A percentile compares a stretch with the other conserved stretches of the same genome.
These are phyloP conservation scores for Laetiporus sulphureus DNA, from an alignment of 1,284 basidiomycete species.

Conservation along the genomic window DNA sequence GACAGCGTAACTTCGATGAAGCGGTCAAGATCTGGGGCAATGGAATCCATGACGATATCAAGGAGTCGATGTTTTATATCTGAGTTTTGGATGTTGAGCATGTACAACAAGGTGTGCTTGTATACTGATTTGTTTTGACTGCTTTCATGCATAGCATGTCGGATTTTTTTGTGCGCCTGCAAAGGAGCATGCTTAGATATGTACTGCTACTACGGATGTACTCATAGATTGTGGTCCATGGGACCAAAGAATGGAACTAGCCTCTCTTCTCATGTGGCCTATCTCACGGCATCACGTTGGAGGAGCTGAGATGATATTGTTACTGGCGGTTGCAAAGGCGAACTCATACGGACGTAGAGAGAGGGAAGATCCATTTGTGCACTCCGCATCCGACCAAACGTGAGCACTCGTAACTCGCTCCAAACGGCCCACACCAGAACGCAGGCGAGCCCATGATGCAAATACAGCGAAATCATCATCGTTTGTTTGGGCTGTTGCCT, in stretches of 20 bases:
- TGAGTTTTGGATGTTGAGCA: constrained; percentile 20
- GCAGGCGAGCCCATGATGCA: neutral
- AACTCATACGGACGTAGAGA: too few relatives aligned
- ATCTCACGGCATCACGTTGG: too few relatives aligned
- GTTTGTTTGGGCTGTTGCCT: too few relatives aligned
- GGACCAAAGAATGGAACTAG: too few relatives aligned
- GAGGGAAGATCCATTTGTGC: too few relatives aligned
- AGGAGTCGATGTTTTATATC: constrained; percentile 69
- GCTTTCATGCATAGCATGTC: too few relatives aligned
- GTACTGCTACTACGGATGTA: neutral
- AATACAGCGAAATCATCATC: too few relatives aligned
- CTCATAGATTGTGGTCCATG: neutral
- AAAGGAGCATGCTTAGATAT: too few relatives aligned
- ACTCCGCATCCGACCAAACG: neutral
- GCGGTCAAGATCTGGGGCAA: constrained; percentile 53
- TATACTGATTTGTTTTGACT: neutral
- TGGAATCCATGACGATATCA: constrained; percentile 53
- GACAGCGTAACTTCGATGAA: constrained; percentile 28
- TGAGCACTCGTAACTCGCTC: neutral
- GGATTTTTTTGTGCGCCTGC: too few relatives aligned
- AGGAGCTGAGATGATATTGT: too few relatives aligned
- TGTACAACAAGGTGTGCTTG: neutral
- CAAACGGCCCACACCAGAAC: neutral
- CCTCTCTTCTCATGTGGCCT: too few relatives aligned
- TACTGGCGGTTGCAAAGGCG: too few relatives aligned